A percentile compares a stretch with the other conserved stretches of the same genome.
These are phyloP conservation scores for Hypoxylon lenormandii DNA, from an alignment of 495 filamentous ascomycete species.

Conservation along the genomic window DNA sequence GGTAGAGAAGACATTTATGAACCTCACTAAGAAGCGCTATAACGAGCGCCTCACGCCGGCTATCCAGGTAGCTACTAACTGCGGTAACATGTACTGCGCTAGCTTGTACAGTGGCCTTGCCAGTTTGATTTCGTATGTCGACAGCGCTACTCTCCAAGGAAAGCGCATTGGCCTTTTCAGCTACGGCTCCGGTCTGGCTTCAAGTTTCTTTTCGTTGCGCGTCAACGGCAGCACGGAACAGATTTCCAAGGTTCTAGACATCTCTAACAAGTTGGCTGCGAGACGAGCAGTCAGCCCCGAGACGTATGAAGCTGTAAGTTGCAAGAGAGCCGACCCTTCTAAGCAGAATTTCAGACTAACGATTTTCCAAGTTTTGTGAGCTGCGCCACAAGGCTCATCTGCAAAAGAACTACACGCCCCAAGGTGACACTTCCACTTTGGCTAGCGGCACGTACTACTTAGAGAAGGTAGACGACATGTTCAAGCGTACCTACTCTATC, in stretches of 20 bases:
- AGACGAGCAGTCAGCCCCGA: conserved; percentile 80
- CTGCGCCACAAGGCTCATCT: conserved; percentile 94
- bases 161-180: conserved; percentile 93
- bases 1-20: conserved; percentile 98
- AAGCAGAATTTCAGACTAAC: conserved; percentile 30
- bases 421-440: conserved; percentile 82
- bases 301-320: conserved; percentile 84
- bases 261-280: conserved; percentile 78
- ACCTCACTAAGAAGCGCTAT: conserved; percentile 93
- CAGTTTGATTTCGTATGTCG: conserved; percentile 78
- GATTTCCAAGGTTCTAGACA: conserved; percentile 81
- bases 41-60: conserved; percentile 84
- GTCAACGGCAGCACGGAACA: conserved; percentile 79
- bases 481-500: conserved; percentile 85
- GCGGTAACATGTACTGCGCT: conserved; percentile 99
- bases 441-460: conserved; percentile 87
- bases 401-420: conserved; percentile 86
- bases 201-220: conserved; percentile 88
- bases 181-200: conserved; percentile 92
- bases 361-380: conserved; percentile 80
- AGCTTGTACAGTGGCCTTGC: conserved; percentile 90
- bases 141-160: conserved; percentile 74
- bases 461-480: conserved; percentile 91
- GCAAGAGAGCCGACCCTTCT: background rate
- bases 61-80: conserved; percentile 89